Evolutionary conservation across 805 yeast species (phyloP), one percentile per base, ranked within the genome.

Genomic region (Clavispora asparagi): DNA sequence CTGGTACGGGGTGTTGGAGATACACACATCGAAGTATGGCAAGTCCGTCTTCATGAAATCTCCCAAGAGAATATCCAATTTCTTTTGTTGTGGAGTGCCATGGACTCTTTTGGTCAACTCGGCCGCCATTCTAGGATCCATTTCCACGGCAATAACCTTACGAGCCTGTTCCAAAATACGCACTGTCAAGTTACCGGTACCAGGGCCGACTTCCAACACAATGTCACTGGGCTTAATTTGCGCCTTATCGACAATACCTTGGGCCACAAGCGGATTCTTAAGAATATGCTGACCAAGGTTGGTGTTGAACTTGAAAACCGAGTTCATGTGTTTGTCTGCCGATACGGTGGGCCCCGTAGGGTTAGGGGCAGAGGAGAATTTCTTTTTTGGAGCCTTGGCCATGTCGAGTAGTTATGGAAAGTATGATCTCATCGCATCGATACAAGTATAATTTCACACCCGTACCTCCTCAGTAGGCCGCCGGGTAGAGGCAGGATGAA

Each of bases 111-210:
- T 94, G 10, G 97, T 89, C 58, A 94, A 75, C 67, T 94, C 99
- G 0, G 98, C 98, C 2, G 98, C 99, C 99, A 94, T 94, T 70
- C 97, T 77, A n/a, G 99, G 99, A 70, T 94, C 99, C 89, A 91
- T 91, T 71, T 94, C 99, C 44, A 87, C 94, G 0, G 98, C 99
- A 41, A 88, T 79, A n/a, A 92, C 97, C 57, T 88, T 90, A 47
- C 87, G 77, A 0, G 97, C 98, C 64, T 90, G 85, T 57, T 92
- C 97, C 45, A 94, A 68, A 32, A 94, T 94, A 51, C 95, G 77
- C 32, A 92, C 95, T 0, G 99, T 94, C 68, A 94, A 76, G 60
- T 94, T 94, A 72, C 99, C 99, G 0, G 99, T 94, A 81, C 99
- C 99, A 3, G 99, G 99, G 59, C 99, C 99, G 43, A 94, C 96